Evolutionary conservation across 1,284 basidiomycete species (phyloP).

Genomic region (Marasmius tenuissimus): DNA sequence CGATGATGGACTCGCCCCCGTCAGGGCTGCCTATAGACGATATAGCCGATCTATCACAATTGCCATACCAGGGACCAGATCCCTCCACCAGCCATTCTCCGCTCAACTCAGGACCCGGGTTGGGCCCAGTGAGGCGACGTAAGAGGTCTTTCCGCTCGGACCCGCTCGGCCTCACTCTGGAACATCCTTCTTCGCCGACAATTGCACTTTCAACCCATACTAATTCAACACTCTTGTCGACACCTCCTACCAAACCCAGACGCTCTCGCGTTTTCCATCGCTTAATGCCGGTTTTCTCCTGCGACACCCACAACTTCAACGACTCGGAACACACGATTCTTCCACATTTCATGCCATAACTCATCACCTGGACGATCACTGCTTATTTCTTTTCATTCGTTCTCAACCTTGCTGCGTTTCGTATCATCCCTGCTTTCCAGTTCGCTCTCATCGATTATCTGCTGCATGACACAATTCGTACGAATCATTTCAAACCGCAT

Average conservation of each 20-base stretch:
- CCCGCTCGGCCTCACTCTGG: constrained; percentile 35
- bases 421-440: neutral
- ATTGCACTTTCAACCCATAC: constrained; percentile 17
- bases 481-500: neutral
- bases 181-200: constrained; percentile 19
- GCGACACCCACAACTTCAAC: constrained; percentile 29
- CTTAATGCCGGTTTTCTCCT: constrained; percentile 57
- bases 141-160: constrained; percentile 50
- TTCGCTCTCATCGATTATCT: neutral
- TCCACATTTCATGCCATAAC: constrained; percentile 14
- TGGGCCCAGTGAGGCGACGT: constrained; percentile 57
- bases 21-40: constrained; percentile 41
- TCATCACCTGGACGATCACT: constrained; percentile 2
- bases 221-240: constrained; percentile 22
- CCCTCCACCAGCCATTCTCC: neutral
- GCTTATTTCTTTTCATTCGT: constrained; percentile 3
- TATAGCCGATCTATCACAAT: constrained; percentile 59
- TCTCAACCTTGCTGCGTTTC: neutral
- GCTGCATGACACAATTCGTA: neutral
- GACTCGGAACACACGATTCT: constrained; percentile 27
- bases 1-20: constrained; percentile 43
- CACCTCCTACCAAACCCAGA: constrained; percentile 41
- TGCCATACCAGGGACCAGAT: constrained; percentile 24
- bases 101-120: constrained; percentile 10
- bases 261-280: constrained; percentile 49